Evolutionary conservation across 1,284 basidiomycete species (phyloP).

Genomic region (Cutaneotrichosporon dermatis): DNA sequence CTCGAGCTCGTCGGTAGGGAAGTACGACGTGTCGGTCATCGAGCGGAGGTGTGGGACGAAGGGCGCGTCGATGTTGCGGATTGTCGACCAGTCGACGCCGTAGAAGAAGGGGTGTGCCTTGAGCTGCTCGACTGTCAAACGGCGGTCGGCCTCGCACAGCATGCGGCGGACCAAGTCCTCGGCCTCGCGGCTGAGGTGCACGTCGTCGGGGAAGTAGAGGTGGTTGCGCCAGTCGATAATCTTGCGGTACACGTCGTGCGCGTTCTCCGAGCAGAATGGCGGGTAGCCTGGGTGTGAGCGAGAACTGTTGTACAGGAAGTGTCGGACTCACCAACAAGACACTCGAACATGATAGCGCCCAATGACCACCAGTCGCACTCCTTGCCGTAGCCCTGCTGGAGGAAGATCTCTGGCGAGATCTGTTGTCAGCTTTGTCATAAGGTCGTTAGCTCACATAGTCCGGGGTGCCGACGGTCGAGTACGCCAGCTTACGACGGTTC

Average conservation of each 20-base stretch:
- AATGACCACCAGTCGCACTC: conserved; percentile 99
- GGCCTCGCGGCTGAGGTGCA: conserved; percentile 86
- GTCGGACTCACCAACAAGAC: conserved; percentile 60
- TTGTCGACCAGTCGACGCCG: conserved; percentile 88
- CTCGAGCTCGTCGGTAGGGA: conserved; percentile 92
- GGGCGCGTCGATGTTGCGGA: conserved; percentile 89
- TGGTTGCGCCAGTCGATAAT: conserved; percentile 93
- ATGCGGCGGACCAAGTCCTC: conserved; percentile 75
- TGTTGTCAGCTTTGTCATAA: conserved; percentile 16
- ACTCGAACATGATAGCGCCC: conserved; percentile 98
- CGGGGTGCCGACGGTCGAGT: conserved; percentile 96
- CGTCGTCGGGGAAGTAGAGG: conserved; percentile 91
- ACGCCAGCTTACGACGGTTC: conserved; percentile 92
- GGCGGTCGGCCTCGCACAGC: conserved; percentile 76
- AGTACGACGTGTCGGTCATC: conserved; percentile 84
- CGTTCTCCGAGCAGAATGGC: conserved; percentile 96
- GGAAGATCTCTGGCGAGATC: conserved; percentile 97
- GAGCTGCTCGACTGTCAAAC: conserved; percentile 79
- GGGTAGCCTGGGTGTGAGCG: conserved; percentile 60
- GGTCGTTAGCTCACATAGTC: conserved; percentile 77
- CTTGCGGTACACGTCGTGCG: conserved; percentile 97
- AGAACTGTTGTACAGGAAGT: conserved; percentile 56
- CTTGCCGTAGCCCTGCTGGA: conserved; percentile 95
- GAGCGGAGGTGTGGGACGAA: conserved; percentile 90
- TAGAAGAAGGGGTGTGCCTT: conserved; percentile 95